phyloP scores from a whole-genome alignment of 148 eudicot genomes.

The Hydrangea macrophylla region DNA sequence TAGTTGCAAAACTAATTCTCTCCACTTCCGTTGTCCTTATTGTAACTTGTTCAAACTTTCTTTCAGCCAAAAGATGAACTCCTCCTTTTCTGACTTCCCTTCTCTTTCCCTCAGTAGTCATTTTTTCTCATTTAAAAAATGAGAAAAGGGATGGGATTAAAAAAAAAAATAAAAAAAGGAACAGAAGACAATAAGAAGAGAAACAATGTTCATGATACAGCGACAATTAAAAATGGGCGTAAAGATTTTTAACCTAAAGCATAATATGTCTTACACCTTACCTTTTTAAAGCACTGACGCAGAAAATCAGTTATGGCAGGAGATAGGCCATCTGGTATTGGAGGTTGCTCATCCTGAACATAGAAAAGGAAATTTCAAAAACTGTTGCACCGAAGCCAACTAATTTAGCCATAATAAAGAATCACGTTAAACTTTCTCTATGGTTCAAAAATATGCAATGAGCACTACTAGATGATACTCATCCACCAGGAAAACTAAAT shows the following conservation, averaged over 20 bases:
- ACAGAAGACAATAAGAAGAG: not conserved
- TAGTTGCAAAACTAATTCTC: not conserved
- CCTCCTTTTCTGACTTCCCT: not conserved
- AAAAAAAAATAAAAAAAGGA: not conserved
- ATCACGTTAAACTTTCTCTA: not conserved
- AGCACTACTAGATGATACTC: not conserved
- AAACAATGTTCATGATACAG: too few relatives aligned
- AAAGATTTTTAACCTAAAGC: not conserved
- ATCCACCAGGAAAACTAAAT: not conserved
- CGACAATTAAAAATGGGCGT: not conserved
- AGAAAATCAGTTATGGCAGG: conserved; percentile 86
- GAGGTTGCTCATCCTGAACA: conserved; percentile 92
- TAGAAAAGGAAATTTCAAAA: conserved; percentile 8
- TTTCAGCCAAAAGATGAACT: not conserved
- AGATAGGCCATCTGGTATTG: conserved; percentile 93
- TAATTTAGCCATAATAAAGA: not conserved
- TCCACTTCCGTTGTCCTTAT: not conserved
- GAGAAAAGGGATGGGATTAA: too few relatives aligned
- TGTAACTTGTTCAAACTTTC: not conserved
- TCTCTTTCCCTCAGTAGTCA: not conserved
- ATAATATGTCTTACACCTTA: conserved; percentile 24
- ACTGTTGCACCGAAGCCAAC: not conserved
- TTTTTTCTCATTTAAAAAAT: too few relatives aligned
- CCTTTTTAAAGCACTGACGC: conserved; percentile 94
- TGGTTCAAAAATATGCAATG: not conserved